Base-by-base conservation (phyloP, 129 eudicot genomes). In the Mikania micrantha region DNA sequence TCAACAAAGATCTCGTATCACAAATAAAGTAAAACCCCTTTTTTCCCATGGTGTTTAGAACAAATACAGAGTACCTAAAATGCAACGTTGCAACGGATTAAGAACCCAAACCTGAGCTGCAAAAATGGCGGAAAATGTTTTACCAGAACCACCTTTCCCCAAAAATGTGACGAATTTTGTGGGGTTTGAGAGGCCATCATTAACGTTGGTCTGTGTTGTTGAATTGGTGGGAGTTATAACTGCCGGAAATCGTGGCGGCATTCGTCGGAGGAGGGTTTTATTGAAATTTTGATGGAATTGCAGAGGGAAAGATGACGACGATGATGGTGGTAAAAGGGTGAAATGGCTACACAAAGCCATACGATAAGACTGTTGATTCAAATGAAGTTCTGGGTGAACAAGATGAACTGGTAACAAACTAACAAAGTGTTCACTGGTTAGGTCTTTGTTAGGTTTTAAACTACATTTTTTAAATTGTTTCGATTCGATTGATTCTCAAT, bases 121-220 rank as follows among this genome's bases (percentile, higher is more conserved):
- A 77, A 92, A 88, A 60, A 92, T 72, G 59, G 98, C 84, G 34
- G 95, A 84, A 52, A 89, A 88, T 54, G 98, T 92, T 77, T 88
- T 92, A 11, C 98, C 98, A 29, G 98, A 88, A 36, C 98, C 98
- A 32, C 98, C 98, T 88, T 92, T 92, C 21, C 98, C 98, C 74
- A 92, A 67, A 78, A 92, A 92, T 5, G 95, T 92, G 27, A 92
- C 82, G 72, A 92, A 83, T 72, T 80, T 85, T 0, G 98, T 80
- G 53, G 83, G 75, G 21, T 79, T 74, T 40, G 29, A 54, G 56
- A 50, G 7, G 68, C 34, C 28, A 13, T 59, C 60, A 27, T 13
- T 53, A 21, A 64, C 53, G 36, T 39, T 54, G 45, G 22, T 57
- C 32, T 41, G 47, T 31, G 73, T 24, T 53, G 78, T 58, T 59